Base-by-base conservation (phyloP, 177 flowering plant genomes). In the Telopea speciosissima region DNA sequence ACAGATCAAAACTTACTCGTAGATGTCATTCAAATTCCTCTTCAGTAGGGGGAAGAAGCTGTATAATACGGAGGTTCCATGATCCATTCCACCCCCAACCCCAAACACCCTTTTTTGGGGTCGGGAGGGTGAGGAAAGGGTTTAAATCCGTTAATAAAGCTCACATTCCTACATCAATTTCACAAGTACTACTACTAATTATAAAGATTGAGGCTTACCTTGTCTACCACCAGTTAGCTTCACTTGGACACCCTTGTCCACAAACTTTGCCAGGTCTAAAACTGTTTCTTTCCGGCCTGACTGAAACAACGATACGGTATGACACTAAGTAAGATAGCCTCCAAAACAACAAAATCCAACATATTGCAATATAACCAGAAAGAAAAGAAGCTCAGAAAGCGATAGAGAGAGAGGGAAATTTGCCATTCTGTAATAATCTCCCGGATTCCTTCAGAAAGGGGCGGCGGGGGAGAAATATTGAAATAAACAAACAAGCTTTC, bases 171-270 rank as follows among this genome's bases (percentile, higher is more conserved):
- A 31, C 3, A 36, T 36, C 40, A 36, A 36, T 36, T 36, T 36
- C 40, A 36, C 40, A 36, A 36, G 5, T 36, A 3, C 40, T 5
- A 36, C 0, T 8, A 36, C 40, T 36, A 36, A 36, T 36, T 36
- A 36, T 0, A 56, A 66, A 42, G 28, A 44, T 0, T 44, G 24
- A 3, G 28, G 8, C 65, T 66, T 7, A 76, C 78, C 78, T 72
- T 76, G 78, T 68, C 78, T 72, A 68, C 78, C 78, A 54, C 78
- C 78, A 68, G 78, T 76, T 31, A 76, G 78, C 66, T 76, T 76
- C 28, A 76, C 78, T 72, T 72, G 78, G 63, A 76, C 78, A 8
- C 78, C 78, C 58, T 72, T 72, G 68, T 72, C 78, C 64, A 76
- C 78, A 68, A 72, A 76, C 65, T 76, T 72, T 36, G 75, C 72